phyloP scores from a whole-genome alignment of 306 rosid species.

The Cucumis hystrix region DNA sequence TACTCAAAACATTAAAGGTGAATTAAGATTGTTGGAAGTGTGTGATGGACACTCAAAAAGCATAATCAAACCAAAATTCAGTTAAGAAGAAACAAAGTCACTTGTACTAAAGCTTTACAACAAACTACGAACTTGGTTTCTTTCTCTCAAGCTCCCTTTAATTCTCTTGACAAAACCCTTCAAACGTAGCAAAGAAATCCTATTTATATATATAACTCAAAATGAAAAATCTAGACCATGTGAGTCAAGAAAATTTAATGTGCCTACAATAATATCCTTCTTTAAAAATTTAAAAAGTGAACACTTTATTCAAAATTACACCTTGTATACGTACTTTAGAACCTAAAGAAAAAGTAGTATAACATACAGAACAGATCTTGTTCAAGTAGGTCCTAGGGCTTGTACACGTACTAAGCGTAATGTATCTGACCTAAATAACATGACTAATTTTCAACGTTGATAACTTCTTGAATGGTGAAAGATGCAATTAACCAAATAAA shows the following conservation, averaged over 20 bases:
- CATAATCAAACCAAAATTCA: not conserved
- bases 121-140: not conserved
- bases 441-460: not conserved
- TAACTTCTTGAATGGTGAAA: not conserved
- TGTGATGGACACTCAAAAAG: not conserved
- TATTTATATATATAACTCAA: not conserved
- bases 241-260: not conserved
- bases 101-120: not conserved
- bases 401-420: not conserved
- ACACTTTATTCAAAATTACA: not conserved
- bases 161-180: not conserved
- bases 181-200: not conserved
- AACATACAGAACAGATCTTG: no score
- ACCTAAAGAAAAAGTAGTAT: no score
- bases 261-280: not conserved
- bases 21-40: not conserved
- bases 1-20: not conserved
- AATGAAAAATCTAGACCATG: not conserved
- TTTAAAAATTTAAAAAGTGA: not conserved
- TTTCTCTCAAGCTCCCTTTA: not conserved
- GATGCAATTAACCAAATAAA: not conserved
- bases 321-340: no score
- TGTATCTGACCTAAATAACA: not conserved
- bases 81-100: not conserved
- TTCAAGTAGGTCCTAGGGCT: no score